Evolutionary conservation across 768 basidiomycete species (phyloP).

Genomic region (Phlegmacium glaucopus): DNA sequence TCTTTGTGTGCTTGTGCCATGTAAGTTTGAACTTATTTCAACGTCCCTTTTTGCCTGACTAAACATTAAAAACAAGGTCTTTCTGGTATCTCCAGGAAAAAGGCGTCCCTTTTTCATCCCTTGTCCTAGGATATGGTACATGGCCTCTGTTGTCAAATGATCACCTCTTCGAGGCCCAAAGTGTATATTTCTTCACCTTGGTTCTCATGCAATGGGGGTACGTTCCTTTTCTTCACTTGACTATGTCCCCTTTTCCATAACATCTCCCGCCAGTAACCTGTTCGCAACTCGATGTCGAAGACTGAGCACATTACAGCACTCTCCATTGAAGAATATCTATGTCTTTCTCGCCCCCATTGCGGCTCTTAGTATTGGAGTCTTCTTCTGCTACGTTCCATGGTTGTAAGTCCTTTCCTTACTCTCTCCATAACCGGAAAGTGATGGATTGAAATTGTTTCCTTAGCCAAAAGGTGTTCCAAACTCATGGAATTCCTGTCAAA

Average conservation of each 20-base stretch:
- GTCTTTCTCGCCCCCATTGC: conserved; percentile 43
- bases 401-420: conserved; percentile 23
- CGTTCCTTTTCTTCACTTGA: background rate
- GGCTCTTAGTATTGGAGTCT: conserved; percentile 41
- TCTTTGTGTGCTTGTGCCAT: conserved; percentile 45
- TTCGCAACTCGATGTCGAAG: conserved; percentile 53
- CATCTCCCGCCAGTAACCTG: conserved; percentile 35
- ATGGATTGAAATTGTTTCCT: background rate
- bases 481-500: conserved; percentile 39
- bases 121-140: conserved; percentile 38
- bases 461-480: conserved; percentile 47
- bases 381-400: conserved; percentile 39
- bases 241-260: background rate
- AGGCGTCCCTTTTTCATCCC: conserved; percentile 44
- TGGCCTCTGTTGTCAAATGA: conserved; percentile 32
- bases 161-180: conserved; percentile 43
- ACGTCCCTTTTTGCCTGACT: background rate
- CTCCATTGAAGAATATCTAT: conserved; percentile 41
- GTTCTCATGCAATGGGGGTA: conserved; percentile 57
- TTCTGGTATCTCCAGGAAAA: conserved; percentile 38
- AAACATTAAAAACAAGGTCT: conserved; percentile 19
- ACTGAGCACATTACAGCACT: conserved; percentile 53
- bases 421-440: background rate
- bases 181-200: conserved; percentile 48
- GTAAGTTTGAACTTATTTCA: conserved; percentile 25